Base-by-base conservation (phyloP, 2,329 filamentous ascomycete species). In the Macrophomina phaseolina region DNA sequence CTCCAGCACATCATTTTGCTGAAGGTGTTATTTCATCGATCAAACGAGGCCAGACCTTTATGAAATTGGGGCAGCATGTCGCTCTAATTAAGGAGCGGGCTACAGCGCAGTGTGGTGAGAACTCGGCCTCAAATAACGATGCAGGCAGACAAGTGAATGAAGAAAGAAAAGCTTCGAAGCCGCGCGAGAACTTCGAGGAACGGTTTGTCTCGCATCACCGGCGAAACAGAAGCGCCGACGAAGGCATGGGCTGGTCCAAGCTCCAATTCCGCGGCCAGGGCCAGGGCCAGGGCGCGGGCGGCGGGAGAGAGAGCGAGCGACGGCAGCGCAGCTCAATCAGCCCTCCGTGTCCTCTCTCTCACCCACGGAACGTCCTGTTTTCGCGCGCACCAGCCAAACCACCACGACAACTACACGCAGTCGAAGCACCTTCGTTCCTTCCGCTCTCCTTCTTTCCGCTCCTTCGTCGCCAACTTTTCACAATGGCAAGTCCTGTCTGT, bases 401-500 rank as follows among this genome's bases (percentile, higher is more conserved):
- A 18, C 12, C 52, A 38, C 62, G 18, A 46, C 51, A 53, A 32
- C 32, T 12, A 16, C 52, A 49, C 49, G 38, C 42, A 64, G 45
- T 36, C 11, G 12, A 45, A 45, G 36, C 52, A 18, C 49, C 16
- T 34, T 55, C 51, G 8, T 34, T 48, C 60, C 48, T 40, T 49
- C 18, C 18, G 3, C 23, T 30, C 58, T 32, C 34, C 30, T 49
- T 32, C 16, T 14, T 46, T 48, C 52, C 62, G 62, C 62, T 65
- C 62, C 51, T 65, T 65, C 23, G 40, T 30, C 8, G 11, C 32
- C 32, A n/a, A 23, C 32, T 40, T 32, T 62, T 62, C 52, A 65
- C 63, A 65, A 65, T 65, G 63, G 63, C 63, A 56, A 65, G 63
- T 65, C 40, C 63, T 65, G 63, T 65, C 63, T 65, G 52, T 58